Evolutionary conservation across 139 green algal genomes (phyloP).

Genomic region (Medakamo hakoo): DNA sequence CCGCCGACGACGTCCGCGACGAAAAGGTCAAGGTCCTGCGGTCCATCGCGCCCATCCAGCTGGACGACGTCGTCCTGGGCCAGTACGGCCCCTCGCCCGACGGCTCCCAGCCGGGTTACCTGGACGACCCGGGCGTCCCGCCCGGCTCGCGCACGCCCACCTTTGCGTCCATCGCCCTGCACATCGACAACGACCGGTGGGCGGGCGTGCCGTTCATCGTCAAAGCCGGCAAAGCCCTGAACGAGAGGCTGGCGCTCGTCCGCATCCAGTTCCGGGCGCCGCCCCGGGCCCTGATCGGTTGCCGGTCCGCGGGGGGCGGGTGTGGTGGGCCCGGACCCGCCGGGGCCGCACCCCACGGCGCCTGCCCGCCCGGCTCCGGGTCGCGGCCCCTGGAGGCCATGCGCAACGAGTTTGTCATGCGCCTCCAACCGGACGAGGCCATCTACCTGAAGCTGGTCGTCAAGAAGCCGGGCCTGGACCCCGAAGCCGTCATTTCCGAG

Average conservation of each 20-base stretch:
- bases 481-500: slow-evolving; percentile 53
- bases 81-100: slow-evolving; percentile 60
- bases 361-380: too few relatives aligned
- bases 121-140: slow-evolving; percentile 91
- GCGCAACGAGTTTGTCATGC: slow-evolving; percentile 92
- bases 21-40: slow-evolving; percentile 97
- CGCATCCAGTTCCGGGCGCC: slow-evolving; percentile 36
- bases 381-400: slow-evolving; percentile 17
- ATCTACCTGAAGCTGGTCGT: slow-evolving; percentile 72
- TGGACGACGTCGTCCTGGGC: slow-evolving; percentile 92
- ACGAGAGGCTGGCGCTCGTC: slow-evolving; percentile 42
- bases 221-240: slow-evolving; percentile 94
- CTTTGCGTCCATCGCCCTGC: slow-evolving; percentile 79
- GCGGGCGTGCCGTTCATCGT: slow-evolving; percentile 97
- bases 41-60: slow-evolving; percentile 54
- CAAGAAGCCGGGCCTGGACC: slow-evolving; percentile 38
- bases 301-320: too few relatives aligned
- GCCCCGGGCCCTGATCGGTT: slow-evolving; percentile 1
- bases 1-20: slow-evolving; percentile 93
- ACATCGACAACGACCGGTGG: slow-evolving; percentile 96
- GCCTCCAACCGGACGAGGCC: slow-evolving; percentile 64
- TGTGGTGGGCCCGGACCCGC: too few relatives aligned
- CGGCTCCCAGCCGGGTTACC: slow-evolving; percentile 59
- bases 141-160: slow-evolving; percentile 65
- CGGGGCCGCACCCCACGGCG: too few relatives aligned